These are phyloP conservation scores for Fusarium nisikadoi DNA, from an alignment of 2,329 filamentous ascomycete species.

Conservation along the genomic window DNA sequence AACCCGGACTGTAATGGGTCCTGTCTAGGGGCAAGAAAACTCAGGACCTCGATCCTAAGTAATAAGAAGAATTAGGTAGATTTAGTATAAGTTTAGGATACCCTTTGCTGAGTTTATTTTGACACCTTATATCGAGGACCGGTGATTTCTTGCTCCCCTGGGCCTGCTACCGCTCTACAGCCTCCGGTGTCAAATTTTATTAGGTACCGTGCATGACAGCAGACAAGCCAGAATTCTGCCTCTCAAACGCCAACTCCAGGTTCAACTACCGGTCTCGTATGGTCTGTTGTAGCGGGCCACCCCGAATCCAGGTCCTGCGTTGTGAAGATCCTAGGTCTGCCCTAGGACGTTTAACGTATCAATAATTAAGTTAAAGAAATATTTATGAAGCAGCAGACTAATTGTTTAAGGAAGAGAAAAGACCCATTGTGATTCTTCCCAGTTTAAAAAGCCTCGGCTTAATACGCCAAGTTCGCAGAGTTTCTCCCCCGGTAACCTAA, in stretches of 20 bases:
- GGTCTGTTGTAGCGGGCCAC: background rate
- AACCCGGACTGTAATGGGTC: background rate
- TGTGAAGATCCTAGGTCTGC: too few species aligned
- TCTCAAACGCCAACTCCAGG: background rate
- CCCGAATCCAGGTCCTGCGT: background rate
- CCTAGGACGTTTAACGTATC: background rate
- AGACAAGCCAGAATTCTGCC: too few species aligned
- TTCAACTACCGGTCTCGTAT: background rate
- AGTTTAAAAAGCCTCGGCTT: background rate
- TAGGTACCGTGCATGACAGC: too few species aligned
- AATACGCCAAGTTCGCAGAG: background rate
- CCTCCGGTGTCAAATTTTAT: background rate
- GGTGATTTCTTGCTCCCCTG: too few species aligned
- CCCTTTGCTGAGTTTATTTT: too few species aligned
- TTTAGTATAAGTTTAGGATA: too few species aligned
- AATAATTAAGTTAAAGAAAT: background rate
- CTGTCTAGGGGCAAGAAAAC: too few species aligned
- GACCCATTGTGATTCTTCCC: background rate
- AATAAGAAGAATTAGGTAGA: too few species aligned
- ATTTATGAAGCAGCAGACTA: fast-evolving
- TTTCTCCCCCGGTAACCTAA: background rate
- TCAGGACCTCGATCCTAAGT: too few species aligned
- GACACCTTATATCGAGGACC: too few species aligned
- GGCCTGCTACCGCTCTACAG: too few species aligned
- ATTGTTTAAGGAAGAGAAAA: background rate